phyloP scores from a whole-genome alignment of 805 yeast species.

The Lipomyces starkeyi region DNA sequence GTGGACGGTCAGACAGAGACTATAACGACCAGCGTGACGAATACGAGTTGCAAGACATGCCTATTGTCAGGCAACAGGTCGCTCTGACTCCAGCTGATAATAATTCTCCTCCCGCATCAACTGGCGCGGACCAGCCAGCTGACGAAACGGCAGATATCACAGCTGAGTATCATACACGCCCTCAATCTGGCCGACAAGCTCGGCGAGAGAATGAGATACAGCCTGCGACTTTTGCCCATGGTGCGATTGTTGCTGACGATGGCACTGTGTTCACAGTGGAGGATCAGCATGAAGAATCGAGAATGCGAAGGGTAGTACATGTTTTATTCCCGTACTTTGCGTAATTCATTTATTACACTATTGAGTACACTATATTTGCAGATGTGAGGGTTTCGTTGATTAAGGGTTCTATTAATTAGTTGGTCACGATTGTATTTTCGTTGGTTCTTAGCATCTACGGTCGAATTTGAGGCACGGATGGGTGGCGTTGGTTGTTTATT shows the following conservation, averaged over 20 bases:
- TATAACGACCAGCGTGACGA: neutral
- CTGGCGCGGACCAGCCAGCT: neutral
- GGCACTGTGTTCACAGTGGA: constrained; percentile 1
- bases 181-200: neutral
- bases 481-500: constrained; percentile 1
- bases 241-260: constrained; percentile 8
- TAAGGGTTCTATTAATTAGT: no score
- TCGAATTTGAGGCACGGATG: neutral
- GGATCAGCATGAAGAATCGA: neutral
- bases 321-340: constrained; percentile 7
- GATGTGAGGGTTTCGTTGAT: no score
- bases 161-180: neutral
- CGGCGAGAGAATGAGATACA: neutral
- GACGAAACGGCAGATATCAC: neutral
- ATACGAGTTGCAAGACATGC: neutral
- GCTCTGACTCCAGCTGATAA: neutral
- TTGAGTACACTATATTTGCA: no score
- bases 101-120: neutral
- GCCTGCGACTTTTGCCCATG: neutral
- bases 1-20: neutral
- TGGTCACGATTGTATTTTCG: neutral
- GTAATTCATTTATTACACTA: neutral
- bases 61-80: neutral
- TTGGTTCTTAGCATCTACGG: neutral
- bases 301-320: constrained; percentile 4